Evolutionary conservation across 805 yeast genomes (phyloP), one percentile per base, ranked within the genome.

Genomic region (Suhomyces tanzawaensis): DNA sequence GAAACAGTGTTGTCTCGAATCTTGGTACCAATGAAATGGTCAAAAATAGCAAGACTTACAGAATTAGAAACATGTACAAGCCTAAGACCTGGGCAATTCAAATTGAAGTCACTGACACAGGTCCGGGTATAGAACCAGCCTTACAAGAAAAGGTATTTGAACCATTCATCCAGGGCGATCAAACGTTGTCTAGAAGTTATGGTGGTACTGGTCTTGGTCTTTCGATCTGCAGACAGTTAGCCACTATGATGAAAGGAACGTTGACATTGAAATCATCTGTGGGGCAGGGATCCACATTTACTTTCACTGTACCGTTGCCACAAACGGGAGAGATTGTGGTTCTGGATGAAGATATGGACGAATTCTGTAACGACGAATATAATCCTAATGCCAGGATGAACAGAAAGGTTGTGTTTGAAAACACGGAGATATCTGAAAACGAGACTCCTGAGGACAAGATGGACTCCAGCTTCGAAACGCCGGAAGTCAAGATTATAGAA

Each of bases 121-220:
- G 99, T 3, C 90, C 97, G 0, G 99, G 99, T 42, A 90, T 91
- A 37, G 95, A 87, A 28, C 80, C 82, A 11, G 79, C 82, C 1
- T 61, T 89, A 38, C 96, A 86, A 53, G 80, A 80, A 30, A 79
- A 84, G 44, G 95, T 91, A 1, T 91, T 91, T 60, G 97, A 93
- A 53, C 97, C 98, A 1, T 91, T 91, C 67, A 89, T 90, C 14
- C 99, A 91, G 64, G 99, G 98, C 37, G 98, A 91, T 55, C 96
- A 89, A 59, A 88, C 96, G 0, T 69, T 88, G 19, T 85, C 95
- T 4, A 74, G 95, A 54, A 86, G 90, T 40, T 82, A 85, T 55
- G 97, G 98, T 41, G 99, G 99, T 48, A 93, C 97, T 0, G 99
- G 98, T 2, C 69, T 91, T 33, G 99, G 99, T 1, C 72, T 91